A percentile compares a stretch with the other conserved stretches of the same genome.
Conservation (phyloP, 257 asterid species). For the Misopates orontium region DNA sequence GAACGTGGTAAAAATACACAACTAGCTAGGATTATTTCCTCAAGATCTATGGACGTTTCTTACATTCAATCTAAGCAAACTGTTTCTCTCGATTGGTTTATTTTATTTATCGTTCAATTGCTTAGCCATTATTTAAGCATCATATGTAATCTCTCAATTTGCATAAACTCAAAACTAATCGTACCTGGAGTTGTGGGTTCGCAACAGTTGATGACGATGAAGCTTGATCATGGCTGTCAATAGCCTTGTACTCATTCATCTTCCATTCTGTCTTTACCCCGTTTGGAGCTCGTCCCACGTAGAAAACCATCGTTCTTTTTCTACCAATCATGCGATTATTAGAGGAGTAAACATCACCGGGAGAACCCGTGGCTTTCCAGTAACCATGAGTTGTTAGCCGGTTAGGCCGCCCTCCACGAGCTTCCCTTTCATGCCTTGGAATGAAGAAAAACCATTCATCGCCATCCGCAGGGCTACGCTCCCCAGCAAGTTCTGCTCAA, state of each 20-base stretch:
- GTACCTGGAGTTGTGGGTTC: constrained; percentile 31
- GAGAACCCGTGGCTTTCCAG: constrained; percentile 76
- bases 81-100: too few relatives aligned
- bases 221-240: constrained; percentile 5
- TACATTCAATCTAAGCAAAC: too few relatives aligned
- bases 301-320: constrained; percentile 63
- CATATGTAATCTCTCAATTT: too few relatives aligned
- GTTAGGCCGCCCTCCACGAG: constrained; percentile 54
- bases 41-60: too few relatives aligned
- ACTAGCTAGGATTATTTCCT: too few relatives aligned
- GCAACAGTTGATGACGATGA: constrained; percentile 27
- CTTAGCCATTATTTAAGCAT: background rate
- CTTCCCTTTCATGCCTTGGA: constrained; percentile 54
- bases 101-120: too few relatives aligned
- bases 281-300: constrained; percentile 53
- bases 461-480: constrained; percentile 28
- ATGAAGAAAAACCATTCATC: constrained; percentile 79
- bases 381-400: constrained; percentile 57
- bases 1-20: too few relatives aligned
- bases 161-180: background rate
- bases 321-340: constrained; percentile 38
- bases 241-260: constrained; percentile 62
- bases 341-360: constrained; percentile 50
- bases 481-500: constrained; percentile 44
- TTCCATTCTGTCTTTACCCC: constrained; percentile 64